Conservation (phyloP, 768 basidiomycete species). For the Tricholomella constricta region DNA sequence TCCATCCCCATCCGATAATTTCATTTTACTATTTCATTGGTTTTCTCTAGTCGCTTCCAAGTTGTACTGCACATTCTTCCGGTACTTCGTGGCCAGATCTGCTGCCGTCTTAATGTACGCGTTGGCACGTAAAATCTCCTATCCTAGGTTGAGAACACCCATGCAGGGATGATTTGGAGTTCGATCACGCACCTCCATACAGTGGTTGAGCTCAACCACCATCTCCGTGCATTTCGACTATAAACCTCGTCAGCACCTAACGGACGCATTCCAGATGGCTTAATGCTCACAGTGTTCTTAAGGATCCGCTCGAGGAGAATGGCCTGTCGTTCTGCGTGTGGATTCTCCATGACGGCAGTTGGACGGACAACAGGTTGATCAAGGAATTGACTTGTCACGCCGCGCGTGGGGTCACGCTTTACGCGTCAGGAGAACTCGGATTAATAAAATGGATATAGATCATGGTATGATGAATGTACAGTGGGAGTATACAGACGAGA, state of each 20-base stretch:
- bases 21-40: not conserved
- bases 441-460: not conserved
- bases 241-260: not conserved
- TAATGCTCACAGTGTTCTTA: constrained; percentile 75
- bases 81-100: constrained; percentile 83
- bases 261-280: not conserved
- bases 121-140: constrained; percentile 85
- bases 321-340: constrained; percentile 91
- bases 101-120: constrained; percentile 78
- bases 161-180: not conserved
- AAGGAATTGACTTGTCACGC: constrained; percentile 14
- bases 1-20: too few species aligned
- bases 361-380: too few species aligned
- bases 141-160: constrained; percentile 5
- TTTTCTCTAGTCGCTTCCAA: constrained; percentile 67
- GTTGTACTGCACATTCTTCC: constrained; percentile 93
- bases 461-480: constrained; percentile 6
- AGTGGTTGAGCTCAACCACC: constrained; percentile 85
- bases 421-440: not conserved
- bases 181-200: constrained; percentile 61
- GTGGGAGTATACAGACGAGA: constrained; percentile 7
- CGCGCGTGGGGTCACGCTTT: constrained; percentile 16
- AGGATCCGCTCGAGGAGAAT: constrained; percentile 88
- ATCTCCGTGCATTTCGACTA: constrained; percentile 94
- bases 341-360: constrained; percentile 79